Base-by-base conservation (phyloP, 2,329 filamentous ascomycete species). In the Blastomyces parvus region DNA sequence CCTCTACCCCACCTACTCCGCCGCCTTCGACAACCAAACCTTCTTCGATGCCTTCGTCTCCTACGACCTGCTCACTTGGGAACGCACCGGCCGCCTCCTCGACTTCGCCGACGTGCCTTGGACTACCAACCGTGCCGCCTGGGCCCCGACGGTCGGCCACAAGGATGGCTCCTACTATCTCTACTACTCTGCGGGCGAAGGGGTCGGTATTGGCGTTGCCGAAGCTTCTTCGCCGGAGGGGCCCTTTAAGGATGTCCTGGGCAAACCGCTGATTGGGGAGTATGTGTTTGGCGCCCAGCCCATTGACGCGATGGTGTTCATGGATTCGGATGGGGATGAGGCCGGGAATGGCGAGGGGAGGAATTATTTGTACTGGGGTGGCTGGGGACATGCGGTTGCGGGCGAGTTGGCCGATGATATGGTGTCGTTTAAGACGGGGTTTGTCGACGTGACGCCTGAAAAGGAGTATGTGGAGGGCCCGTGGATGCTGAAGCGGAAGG, bases 11-110 rank as follows among this genome's bases (percentile, higher is more conserved):
- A 82, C 80, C 1, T 73, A 75, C 4, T 82, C 80, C 1, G 71
- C 72, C 27, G 66, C 69, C 19, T 82, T 81, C 66, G 76, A 78
- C 17, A 59, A 78, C 42, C 80, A 83, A 69, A 81, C 78, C 0
- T 81, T 79, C 67, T 75, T 82, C 55, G 80, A 82, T 65, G 80
- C 79, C 62, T 82, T 82, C 70, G 82, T 80, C 2, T 81, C 78
- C 14, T 71, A 73, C 0, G 80, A 83, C 64, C 70, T 83, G 56
- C 69, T 82, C 50, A 72, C 77, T 61, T 83, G 80, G 81, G 80
- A 75, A 22, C 81, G 79, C 64, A 76, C 82, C 64, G 68, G 73
- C 22, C 74, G 74, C 46, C 74, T 82, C 62, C 71, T 83, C 33
- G 78, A 76, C 27, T 73, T 71, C 40, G 70, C 68, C 6, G 63